Base-by-base conservation (phyloP, 768 basidiomycete species). In the Trametopsis cervina region DNA sequence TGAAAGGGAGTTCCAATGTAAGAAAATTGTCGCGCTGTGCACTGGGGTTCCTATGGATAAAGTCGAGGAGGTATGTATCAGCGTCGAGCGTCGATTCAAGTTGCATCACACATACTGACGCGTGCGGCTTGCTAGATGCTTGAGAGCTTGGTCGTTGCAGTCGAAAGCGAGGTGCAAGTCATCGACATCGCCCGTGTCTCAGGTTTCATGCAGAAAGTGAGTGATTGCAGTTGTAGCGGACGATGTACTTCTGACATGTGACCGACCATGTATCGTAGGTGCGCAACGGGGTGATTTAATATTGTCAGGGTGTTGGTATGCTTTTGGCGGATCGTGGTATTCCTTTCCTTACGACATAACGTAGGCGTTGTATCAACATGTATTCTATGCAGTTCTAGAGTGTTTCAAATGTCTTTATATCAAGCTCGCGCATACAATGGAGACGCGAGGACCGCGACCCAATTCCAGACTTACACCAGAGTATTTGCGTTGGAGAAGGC, bases 1-100 rank as follows among this genome's bases (percentile, higher is more conserved):
- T 15, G 90, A 92, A 67, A 91, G 87, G 67, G 89, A 93, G 61
- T 84, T 86, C 58, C 85, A 92, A 65, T 95, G 89, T 69, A 85
- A 88, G 68, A 93, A 82, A 68, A 83, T 98, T 51, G 84, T 99
- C 21, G 82, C 91, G 12, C 69, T 93, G 36, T 94, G 90, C 63
- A 88, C 90, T 3, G 87, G 88, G 18, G 83, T 93, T 40, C 80
- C 87, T 2, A 74, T 88, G 39, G 91, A 95, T 58, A 82, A 85
- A 64, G 86, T 98, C 44, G 95, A 96, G 63, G 82, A 83, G 60
- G 93, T 94, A 63, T 74, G 85, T 76, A 23, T 22, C 23, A 9
- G 26, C 22, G 15, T 18, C 13, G 22, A 24, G 17, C 33, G 43
- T 20, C n/a, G 27, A 18, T 23, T n/a, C n/a, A n/a, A n/a, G n/a